Evolutionary conservation across 768 basidiomycete species (phyloP), one percentile per base, ranked within the genome.

Genomic region (Psilocybe sp.): DNA sequence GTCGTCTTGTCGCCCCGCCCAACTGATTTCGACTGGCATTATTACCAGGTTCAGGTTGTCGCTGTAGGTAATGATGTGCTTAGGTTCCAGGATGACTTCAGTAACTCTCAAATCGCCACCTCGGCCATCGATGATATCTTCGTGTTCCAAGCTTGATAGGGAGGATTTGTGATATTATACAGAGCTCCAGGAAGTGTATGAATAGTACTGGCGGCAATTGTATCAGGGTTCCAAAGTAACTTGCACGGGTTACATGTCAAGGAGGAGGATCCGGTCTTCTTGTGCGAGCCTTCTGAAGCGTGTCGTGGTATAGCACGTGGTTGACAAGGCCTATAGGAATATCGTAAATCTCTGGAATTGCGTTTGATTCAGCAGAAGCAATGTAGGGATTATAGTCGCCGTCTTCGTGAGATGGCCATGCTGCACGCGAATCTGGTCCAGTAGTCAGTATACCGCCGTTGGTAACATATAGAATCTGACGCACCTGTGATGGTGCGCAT

Each of bases 321-420:
- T 92, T 92, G 28, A 92, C 87, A 39, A 90, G 63, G 11, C 87
- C 86, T 44, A 90, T 82, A 4, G 92, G 92, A 54, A 93, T 80
- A 64, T 94, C 92, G 64, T 89, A 89, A 35, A 88, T 66, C 50
- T 84, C 83, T 3, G 87, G 84, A 13, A 80, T 72, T 20, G 78
- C 69, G 52, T 72, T 66, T 1, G 70, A 60, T 46, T 73, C 64
- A 2, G 79, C 73, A 36, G 80, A 71, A 8, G 64, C 69, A 44
- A 79, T 59, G 57, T 87, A 87, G 15, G 80, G 73, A 55, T 74
- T 68, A 58, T 70, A 69, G 8, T 56, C 55, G 0, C 51, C 58
- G 38, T 59, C 56, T 20, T 55, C 54, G 2, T 57, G 57, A 1
- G 60, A 61, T 13, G 85, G 84, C 50, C 82, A 63, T 37, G 78